A percentile compares a stretch with the other conserved stretches of the same genome.
phyloP scores from a whole-genome alignment of 352 stramenopile genomes.

The Globisporangium megalacanthum region DNA sequence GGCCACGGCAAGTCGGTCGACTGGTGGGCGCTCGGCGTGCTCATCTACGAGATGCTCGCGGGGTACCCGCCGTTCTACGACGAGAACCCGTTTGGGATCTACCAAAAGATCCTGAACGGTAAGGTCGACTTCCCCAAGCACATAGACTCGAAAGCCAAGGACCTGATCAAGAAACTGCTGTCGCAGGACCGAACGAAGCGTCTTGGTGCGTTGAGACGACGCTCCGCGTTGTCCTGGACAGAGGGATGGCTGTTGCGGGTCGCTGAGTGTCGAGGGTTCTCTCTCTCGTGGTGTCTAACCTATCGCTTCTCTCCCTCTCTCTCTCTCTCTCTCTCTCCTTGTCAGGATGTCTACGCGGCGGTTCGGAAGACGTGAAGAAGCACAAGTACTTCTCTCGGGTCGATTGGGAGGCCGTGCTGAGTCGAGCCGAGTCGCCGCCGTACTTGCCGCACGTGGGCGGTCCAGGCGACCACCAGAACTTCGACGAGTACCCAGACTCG shows the following conservation, averaged over 20 bases:
- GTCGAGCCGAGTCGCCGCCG: conserved; percentile 62
- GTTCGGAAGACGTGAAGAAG: conserved; percentile 87
- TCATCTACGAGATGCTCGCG: conserved; percentile 92
- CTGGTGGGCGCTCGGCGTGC: conserved; percentile 89
- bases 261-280: background rate
- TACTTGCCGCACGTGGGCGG: conserved; percentile 84
- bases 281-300: background rate
- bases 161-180: conserved; percentile 91
- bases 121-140: conserved; percentile 89
- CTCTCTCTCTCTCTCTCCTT: conserved; percentile 34
- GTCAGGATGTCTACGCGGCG: conserved; percentile 87
- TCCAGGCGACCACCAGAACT: conserved; percentile 89
- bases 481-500: conserved; percentile 92
- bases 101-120: conserved; percentile 91
- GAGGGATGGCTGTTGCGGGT: too few relatives aligned
- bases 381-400: conserved; percentile 91
- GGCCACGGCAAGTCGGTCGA: conserved; percentile 89
- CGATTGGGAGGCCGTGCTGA: conserved; percentile 80
- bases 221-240: too few relatives aligned
- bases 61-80: conserved; percentile 91
- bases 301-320: background rate
- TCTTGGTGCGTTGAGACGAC: conserved; percentile 37
- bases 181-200: conserved; percentile 87
- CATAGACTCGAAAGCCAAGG: conserved; percentile 87
- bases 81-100: conserved; percentile 92